Evolutionary conservation across 192 early-diverging fungal genomes (phyloP).

Genomic region (Funneliformis mosseae): DNA sequence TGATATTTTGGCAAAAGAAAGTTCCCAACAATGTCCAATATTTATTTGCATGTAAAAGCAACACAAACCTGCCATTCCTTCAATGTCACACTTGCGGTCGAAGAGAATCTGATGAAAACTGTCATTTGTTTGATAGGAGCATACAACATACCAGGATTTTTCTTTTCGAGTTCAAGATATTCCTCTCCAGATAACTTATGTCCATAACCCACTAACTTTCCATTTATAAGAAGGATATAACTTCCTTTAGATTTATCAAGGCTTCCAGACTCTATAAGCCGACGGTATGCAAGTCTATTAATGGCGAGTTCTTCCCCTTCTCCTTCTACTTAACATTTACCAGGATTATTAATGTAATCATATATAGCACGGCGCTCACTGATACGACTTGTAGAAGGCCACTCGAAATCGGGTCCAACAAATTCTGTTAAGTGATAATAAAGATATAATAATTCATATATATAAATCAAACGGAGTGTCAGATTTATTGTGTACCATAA

Average conservation of each 20-base stretch:
- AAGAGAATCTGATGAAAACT: background rate
- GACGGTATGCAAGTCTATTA: slow-evolving; percentile 14
- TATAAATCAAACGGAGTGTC: background rate
- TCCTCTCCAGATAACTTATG: background rate
- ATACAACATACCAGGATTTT: slow-evolving; percentile 1
- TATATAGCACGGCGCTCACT: background rate
- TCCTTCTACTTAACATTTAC: background rate
- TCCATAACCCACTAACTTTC: background rate
- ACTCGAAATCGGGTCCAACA: background rate
- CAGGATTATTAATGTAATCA: slow-evolving; percentile 8
- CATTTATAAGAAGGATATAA: background rate
- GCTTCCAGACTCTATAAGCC: background rate
- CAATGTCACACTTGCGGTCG: background rate
- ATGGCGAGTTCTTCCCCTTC: slow-evolving; percentile 13
- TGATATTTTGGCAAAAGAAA: slow-evolving; percentile 12
- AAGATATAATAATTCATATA: slow-evolving; percentile 2
- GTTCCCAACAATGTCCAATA: background rate
- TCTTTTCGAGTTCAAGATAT: background rate
- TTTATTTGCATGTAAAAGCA: slow-evolving; percentile 8
- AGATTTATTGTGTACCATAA: slow-evolving; percentile 19
- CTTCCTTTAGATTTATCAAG: slow-evolving; percentile 4
- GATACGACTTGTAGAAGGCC: background rate
- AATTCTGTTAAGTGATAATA: slow-evolving; percentile 24
- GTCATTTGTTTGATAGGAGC: background rate
- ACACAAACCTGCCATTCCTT: slow-evolving; percentile 29